Evolutionary conservation across 495 filamentous ascomycete genomes (phyloP), one percentile per base, ranked within the genome.

Genomic region (Daldinia grandis): DNA sequence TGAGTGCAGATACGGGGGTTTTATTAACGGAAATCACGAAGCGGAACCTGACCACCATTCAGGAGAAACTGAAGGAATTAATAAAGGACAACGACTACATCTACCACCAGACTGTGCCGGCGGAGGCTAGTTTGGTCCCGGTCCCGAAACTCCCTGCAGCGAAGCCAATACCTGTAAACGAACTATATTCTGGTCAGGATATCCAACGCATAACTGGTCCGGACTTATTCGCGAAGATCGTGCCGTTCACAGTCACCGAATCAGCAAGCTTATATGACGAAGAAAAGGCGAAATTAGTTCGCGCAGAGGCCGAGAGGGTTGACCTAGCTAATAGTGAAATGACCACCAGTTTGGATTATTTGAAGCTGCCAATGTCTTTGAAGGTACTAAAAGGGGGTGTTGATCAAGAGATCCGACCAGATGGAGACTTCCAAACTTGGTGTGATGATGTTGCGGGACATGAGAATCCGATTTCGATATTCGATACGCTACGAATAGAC

Each of bases 71-170:
- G 25, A 80, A 81, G 10, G 89, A 92, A 61, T 85, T 93, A 66
- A 84, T 86, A 63, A 97, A 98, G 69, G 95, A 99, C 78, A 99
- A 99, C 76, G 95, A 99, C 75, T 97, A 95, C 76, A 98, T 99
- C 73, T 99, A 98, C 73, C 95, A 99, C 78, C 93, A 98, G 67
- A 88, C 88, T 0, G 89, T 99, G 17, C 95, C 95, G 0, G 89
- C 87, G 15, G 95, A 97, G 78, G 91, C 92, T 12, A 87, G 87
- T 47, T 83, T 99, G 14, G 83, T 91, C 7, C 84, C 90, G 15
- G 91, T 99, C 57, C 88, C 94, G 3, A 99, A 98, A 77, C 86
- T 98, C 9, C 93, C 94, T 30, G 95, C 96, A 1, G 95, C 96
- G n/a, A 99, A 98, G 79, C 93, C 96, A 15, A 98, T 98, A 58